A percentile compares a stretch with the other conserved stretches of the same genome.
phyloP scores from a whole-genome alignment of 257 asterid species.

The Nicotiana paniculata region DNA sequence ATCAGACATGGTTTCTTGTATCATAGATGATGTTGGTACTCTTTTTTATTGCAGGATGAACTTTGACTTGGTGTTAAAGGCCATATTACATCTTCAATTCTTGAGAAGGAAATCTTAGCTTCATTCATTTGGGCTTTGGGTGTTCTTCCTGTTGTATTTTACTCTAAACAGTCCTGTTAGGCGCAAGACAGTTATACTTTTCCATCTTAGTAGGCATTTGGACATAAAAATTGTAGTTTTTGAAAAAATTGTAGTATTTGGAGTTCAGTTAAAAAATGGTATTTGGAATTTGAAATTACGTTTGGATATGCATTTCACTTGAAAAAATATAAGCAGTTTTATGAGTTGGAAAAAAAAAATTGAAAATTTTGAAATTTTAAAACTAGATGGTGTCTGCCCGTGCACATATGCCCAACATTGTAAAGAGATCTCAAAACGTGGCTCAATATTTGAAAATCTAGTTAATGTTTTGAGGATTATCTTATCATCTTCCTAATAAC shows the following conservation, averaged over 20 bases:
- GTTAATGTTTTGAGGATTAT: too few relatives aligned
- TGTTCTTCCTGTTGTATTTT: neutral
- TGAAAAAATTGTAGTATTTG: too few relatives aligned
- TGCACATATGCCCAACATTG: too few relatives aligned
- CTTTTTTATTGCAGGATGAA: neutral
- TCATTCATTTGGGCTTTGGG: neutral
- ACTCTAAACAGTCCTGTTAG: neutral
- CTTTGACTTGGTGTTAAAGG: neutral
- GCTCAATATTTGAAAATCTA: neutral
- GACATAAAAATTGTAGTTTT: too few relatives aligned
- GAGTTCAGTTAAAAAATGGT: too few relatives aligned
- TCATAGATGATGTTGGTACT: neutral
- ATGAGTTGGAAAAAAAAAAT: too few relatives aligned
- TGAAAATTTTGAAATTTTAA: too few relatives aligned
- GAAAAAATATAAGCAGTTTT: too few relatives aligned
- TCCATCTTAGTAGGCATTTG: neutral
- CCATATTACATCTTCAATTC: neutral
- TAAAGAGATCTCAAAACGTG: neutral
- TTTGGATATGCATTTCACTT: too few relatives aligned
- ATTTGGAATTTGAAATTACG: too few relatives aligned
- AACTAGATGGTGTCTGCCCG: too few relatives aligned
- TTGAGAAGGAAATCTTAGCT: neutral
- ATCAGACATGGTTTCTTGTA: neutral
- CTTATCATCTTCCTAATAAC: too few relatives aligned
- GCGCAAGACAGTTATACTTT: neutral